Percentiles rank a stretch among this genome's conserved stretches.
Evolutionary conservation across 2,329 filamentous ascomycete genomes (phyloP).

Genomic region (Scedosporium dehoogii): DNA sequence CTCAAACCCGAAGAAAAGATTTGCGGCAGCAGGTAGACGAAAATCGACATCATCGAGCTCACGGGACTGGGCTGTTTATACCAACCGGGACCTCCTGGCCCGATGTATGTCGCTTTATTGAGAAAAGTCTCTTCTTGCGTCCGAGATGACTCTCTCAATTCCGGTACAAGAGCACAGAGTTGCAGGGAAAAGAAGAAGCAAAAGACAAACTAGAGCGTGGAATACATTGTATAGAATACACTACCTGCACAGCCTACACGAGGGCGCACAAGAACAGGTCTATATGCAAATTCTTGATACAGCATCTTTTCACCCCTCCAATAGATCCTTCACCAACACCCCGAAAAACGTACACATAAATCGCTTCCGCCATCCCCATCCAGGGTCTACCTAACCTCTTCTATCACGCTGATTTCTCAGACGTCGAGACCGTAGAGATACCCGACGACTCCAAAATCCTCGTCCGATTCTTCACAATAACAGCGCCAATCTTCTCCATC

Average conservation of each 20-base stretch:
- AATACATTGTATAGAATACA: constrained; percentile 10
- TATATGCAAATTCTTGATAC: constrained; percentile 3
- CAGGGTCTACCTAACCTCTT: too few relatives aligned
- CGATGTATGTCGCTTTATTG: too few relatives aligned
- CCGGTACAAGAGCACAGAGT: background rate
- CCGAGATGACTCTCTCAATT: background rate
- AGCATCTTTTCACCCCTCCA: background rate
- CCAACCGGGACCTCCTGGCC: too few relatives aligned
- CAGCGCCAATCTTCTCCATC: constrained; percentile 51
- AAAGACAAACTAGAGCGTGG: constrained; percentile 2
- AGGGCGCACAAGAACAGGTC: background rate
- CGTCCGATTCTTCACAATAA: constrained; percentile 47
- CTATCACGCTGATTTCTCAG: background rate
- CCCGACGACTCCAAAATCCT: constrained; percentile 9
- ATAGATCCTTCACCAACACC: background rate
- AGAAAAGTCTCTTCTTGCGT: too few relatives aligned
- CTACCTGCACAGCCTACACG: constrained; percentile 1
- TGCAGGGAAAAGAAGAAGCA: background rate
- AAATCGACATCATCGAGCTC: too few relatives aligned
- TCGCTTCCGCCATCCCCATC: background rate
- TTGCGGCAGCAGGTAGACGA: too few relatives aligned
- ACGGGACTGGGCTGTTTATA: too few relatives aligned
- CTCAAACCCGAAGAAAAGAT: too few relatives aligned
- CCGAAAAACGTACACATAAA: background rate
- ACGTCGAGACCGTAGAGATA: background rate